phyloP scores from a whole-genome alignment of 805 yeast genomes.

The Ogataea minuta region DNA sequence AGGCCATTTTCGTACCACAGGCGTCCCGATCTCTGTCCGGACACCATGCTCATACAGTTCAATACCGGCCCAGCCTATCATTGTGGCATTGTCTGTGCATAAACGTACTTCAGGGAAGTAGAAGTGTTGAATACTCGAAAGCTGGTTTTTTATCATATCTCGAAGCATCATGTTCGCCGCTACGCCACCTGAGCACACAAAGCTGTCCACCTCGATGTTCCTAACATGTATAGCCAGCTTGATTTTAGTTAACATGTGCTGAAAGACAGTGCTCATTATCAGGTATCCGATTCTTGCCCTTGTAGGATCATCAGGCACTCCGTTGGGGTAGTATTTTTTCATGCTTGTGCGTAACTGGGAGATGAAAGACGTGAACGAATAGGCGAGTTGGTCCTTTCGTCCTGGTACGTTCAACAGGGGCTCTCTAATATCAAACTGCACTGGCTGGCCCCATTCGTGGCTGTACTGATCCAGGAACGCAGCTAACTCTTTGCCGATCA shows the following conservation, averaged over 20 bases:
- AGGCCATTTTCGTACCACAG: conserved; percentile 87
- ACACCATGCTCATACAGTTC: conserved; percentile 66
- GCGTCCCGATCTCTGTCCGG: conserved; percentile 50
- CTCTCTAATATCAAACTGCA: conserved; percentile 35
- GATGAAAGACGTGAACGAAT: conserved; percentile 75
- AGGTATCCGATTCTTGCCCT: conserved; percentile 52
- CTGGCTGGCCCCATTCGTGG: conserved; percentile 30
- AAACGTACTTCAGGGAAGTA: conserved; percentile 67
- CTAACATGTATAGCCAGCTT: conserved; percentile 45
- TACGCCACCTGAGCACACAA: conserved; percentile 94
- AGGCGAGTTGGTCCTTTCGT: conserved; percentile 46
- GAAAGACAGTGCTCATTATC: conserved; percentile 64
- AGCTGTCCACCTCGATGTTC: conserved; percentile 41
- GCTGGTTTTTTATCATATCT: conserved; percentile 39
- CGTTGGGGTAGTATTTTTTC: conserved; percentile 24
- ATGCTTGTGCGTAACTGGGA: conserved; percentile 29
- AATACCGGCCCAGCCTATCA: conserved; percentile 98
- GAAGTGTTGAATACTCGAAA: conserved; percentile 38
- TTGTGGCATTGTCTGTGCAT: conserved; percentile 93
- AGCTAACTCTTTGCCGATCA: conserved; percentile 86
- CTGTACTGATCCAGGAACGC: conserved; percentile 40
- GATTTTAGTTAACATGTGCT: conserved; percentile 68
- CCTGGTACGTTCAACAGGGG: conserved; percentile 54
- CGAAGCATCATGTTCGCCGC: conserved; percentile 70
- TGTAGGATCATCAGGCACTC: conserved; percentile 21